Evolutionary conservation across 805 yeast genomes (phyloP).

Genomic region (Candida dajiaensis): DNA sequence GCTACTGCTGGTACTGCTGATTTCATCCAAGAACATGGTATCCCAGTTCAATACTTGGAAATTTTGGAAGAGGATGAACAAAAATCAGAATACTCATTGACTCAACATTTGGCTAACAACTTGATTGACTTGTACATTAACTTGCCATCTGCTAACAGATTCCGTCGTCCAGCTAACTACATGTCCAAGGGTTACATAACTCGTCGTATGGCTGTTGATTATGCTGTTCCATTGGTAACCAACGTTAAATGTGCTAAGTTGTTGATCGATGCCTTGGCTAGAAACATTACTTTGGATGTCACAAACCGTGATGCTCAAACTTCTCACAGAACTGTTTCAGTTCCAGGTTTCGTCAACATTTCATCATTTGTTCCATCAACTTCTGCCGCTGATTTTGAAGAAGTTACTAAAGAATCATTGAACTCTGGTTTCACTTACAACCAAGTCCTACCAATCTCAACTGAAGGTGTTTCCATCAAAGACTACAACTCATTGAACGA

Average conservation of each 20-base stretch:
- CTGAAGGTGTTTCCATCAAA: constrained; percentile 54
- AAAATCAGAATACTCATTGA: constrained; percentile 89
- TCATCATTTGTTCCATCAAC: constrained; percentile 72
- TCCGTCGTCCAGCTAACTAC: constrained; percentile 98
- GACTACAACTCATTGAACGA: constrained; percentile 61
- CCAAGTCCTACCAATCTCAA: constrained; percentile 69
- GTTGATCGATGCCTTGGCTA: constrained; percentile 86
- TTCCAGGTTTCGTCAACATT: constrained; percentile 86
- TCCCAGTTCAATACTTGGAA: constrained; percentile 94
- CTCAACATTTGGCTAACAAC: constrained; percentile 95
- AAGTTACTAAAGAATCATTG: constrained; percentile 63
- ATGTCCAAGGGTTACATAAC: constrained; percentile 96
- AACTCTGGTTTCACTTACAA: constrained; percentile 87
- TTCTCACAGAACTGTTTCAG: constrained; percentile 71
- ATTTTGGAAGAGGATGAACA: constrained; percentile 73
- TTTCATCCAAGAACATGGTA: constrained; percentile 88
- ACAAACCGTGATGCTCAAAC: constrained; percentile 83
- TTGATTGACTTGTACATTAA: constrained; percentile 94
- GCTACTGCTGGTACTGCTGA: constrained; percentile 99
- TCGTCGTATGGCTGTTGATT: constrained; percentile 99
- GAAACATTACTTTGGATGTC: constrained; percentile 61
- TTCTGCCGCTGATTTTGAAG: constrained; percentile 49
- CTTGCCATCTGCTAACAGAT: constrained; percentile 93
- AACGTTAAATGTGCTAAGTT: constrained; percentile 96
- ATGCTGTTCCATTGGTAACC: constrained; percentile 94